phyloP scores from a whole-genome alignment of 306 rosid species.

The Quercus robur region DNA sequence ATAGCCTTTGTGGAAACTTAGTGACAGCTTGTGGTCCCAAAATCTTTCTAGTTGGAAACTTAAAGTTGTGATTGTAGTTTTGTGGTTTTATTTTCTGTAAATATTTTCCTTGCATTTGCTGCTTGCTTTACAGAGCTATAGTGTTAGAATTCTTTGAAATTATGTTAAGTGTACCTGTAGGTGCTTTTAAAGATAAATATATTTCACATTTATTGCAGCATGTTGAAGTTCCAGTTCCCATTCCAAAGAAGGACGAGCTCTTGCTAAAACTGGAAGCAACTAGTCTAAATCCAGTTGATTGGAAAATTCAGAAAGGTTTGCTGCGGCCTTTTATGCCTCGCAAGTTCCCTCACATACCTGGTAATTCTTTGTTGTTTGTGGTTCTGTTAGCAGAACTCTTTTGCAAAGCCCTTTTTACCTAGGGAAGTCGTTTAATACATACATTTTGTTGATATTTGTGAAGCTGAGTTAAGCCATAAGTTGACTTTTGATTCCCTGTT shows the following conservation, averaged over 20 bases:
- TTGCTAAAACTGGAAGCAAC: slow-evolving; percentile 62
- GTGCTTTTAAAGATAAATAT: not conserved
- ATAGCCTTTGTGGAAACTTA: no score
- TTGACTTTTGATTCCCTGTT: no score
- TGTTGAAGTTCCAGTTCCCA: slow-evolving; percentile 65
- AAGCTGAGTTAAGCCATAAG: no score
- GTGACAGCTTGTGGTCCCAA: no score
- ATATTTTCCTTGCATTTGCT: not conserved
- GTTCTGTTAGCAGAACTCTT: not conserved
- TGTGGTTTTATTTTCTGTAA: no score
- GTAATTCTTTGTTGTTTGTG: slow-evolving; percentile 26
- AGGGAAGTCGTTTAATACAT: no score
- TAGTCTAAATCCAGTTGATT: slow-evolving; percentile 62
- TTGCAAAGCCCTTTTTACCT: no score
- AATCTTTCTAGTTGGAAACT: no score
- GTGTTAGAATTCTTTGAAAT: not conserved
- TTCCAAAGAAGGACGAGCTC: slow-evolving; percentile 44
- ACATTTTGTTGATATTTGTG: no score
- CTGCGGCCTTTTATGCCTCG: slow-evolving; percentile 46
- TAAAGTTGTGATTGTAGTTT: no score
- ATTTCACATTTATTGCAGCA: slow-evolving; percentile 46
- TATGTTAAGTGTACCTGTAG: not conserved
- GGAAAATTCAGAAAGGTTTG: slow-evolving; percentile 67
- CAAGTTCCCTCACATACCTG: slow-evolving; percentile 56
- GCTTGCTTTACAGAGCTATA: not conserved